Evolutionary conservation across 495 filamentous ascomycete genomes (phyloP).

Genomic region (Penicillium crystallinum): DNA sequence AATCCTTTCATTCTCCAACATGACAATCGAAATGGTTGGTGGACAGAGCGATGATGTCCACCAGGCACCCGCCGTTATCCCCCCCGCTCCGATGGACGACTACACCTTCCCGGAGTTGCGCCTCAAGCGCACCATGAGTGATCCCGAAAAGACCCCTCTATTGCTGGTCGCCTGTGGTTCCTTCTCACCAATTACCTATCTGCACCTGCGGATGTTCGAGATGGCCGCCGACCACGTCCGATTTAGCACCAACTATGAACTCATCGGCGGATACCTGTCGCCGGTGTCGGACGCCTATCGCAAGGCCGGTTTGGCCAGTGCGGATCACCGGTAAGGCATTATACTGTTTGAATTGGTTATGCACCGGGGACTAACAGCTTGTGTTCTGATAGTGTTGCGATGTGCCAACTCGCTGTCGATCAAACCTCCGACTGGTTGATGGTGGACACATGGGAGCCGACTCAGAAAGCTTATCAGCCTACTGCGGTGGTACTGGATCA

Average conservation of each 20-base stretch:
- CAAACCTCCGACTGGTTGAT: slow-evolving; percentile 72
- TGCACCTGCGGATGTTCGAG: slow-evolving; percentile 93
- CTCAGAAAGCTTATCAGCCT: slow-evolving; percentile 75
- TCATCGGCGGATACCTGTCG: slow-evolving; percentile 77
- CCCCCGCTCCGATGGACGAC: slow-evolving; percentile 37
- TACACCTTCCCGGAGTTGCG: slow-evolving; percentile 72
- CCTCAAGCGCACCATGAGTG: slow-evolving; percentile 61
- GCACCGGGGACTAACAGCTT: slow-evolving; percentile 3
- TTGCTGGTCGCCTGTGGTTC: slow-evolving; percentile 87
- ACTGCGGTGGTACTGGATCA: slow-evolving; percentile 87
- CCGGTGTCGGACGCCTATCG: slow-evolving; percentile 85
- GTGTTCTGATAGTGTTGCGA: slow-evolving; percentile 35
- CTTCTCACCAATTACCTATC: slow-evolving; percentile 76
- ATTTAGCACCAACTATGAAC: slow-evolving; percentile 78
- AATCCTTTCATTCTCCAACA: slow-evolving; percentile 10
- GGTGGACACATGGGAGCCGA: slow-evolving; percentile 78
- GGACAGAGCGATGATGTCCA: slow-evolving; percentile 31
- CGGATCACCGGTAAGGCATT: slow-evolving; percentile 58
- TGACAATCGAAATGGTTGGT: slow-evolving; percentile 27
- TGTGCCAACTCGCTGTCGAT: slow-evolving; percentile 79
- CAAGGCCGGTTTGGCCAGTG: slow-evolving; percentile 77
- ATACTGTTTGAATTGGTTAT: not conserved
- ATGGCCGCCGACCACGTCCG: slow-evolving; percentile 79
- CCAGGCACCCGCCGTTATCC: slow-evolving; percentile 17
- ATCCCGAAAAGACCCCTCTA: slow-evolving; percentile 67